phyloP scores from a whole-genome alignment of 2,329 filamentous ascomycete species.

The Claviceps monticola region DNA sequence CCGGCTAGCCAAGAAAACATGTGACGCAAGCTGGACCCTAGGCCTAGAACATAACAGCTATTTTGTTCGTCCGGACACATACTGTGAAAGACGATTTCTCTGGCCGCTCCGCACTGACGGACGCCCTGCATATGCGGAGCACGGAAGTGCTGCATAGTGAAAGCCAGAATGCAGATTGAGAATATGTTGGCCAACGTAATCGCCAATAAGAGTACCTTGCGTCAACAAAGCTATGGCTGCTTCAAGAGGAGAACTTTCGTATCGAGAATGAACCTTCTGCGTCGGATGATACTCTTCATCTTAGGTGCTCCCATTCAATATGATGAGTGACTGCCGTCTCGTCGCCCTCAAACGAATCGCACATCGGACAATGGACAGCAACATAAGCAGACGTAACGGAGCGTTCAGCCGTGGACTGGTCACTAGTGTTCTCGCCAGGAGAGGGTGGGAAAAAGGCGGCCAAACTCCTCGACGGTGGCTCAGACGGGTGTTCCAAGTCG shows the following conservation, averaged over 20 bases:
- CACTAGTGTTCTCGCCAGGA: slow-evolving; percentile 13
- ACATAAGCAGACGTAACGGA: neutral
- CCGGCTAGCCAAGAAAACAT: too few relatives aligned
- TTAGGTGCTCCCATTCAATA: slow-evolving; percentile 31
- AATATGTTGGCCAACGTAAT: too few relatives aligned
- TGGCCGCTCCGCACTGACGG: too few relatives aligned
- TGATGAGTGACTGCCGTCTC: slow-evolving; percentile 55
- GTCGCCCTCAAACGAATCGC: slow-evolving; percentile 52
- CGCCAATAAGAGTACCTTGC: neutral
- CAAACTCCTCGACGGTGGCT: slow-evolving; percentile 25
- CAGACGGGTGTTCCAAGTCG: slow-evolving; percentile 19
- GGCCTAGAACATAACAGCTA: too few relatives aligned
- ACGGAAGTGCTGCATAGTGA: too few relatives aligned
- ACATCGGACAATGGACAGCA: slow-evolving; percentile 46
- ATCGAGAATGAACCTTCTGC: neutral
- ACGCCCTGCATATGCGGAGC: too few relatives aligned
- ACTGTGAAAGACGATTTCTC: too few relatives aligned
- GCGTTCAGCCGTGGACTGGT: slow-evolving; percentile 4
- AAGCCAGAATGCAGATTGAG: too few relatives aligned
- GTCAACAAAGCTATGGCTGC: neutral
- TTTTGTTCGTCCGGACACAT: too few relatives aligned
- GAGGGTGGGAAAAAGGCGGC: slow-evolving; percentile 35
- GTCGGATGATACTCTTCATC: neutral
- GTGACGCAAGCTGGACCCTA: too few relatives aligned
- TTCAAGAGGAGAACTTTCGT: neutral